Evolutionary conservation across 73 alveolate genomes (phyloP).

Genomic region (Blepharisma japonicum): DNA sequence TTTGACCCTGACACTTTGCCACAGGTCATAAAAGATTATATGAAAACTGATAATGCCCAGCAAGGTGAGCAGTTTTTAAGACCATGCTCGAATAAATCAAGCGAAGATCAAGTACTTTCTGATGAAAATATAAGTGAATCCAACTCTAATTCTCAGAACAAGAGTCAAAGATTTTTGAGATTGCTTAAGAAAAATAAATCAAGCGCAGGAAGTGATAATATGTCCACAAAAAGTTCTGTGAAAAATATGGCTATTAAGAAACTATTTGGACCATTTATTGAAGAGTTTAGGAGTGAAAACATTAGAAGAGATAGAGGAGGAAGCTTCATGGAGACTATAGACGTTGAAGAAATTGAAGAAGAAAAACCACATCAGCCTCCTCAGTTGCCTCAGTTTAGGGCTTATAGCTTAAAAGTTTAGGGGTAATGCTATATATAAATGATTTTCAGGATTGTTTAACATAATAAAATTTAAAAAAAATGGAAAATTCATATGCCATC

Average conservation of each 20-base stretch:
- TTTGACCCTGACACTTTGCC: too few species aligned
- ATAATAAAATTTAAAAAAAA: not conserved
- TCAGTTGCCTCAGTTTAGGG: too few species aligned
- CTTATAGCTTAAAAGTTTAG: too few species aligned
- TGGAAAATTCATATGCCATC: not conserved
- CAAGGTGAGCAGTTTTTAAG: not conserved
- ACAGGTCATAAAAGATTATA: too few species aligned
- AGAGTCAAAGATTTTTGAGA: not conserved
- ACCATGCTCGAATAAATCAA: not conserved
- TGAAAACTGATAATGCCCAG: not conserved
- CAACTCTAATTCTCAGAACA: not conserved
- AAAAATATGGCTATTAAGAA: conserved; percentile 6
- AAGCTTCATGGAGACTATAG: too few species aligned
- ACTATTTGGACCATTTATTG: conserved; percentile 11
- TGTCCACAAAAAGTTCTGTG: conserved; percentile 9
- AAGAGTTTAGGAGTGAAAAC: conserved; percentile 20
- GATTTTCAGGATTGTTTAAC: not conserved
- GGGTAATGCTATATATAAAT: not conserved
- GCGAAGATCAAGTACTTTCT: not conserved
- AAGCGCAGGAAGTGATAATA: conserved; percentile 11
- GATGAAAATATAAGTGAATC: conserved; percentile 10
- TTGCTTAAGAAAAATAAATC: not conserved
- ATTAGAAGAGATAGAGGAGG: not conserved
- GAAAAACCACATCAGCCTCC: too few species aligned
- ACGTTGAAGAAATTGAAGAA: too few species aligned